These are phyloP conservation scores for Cairneyella variabilis DNA, from an alignment of 495 filamentous ascomycete species.

Conservation along the genomic window DNA sequence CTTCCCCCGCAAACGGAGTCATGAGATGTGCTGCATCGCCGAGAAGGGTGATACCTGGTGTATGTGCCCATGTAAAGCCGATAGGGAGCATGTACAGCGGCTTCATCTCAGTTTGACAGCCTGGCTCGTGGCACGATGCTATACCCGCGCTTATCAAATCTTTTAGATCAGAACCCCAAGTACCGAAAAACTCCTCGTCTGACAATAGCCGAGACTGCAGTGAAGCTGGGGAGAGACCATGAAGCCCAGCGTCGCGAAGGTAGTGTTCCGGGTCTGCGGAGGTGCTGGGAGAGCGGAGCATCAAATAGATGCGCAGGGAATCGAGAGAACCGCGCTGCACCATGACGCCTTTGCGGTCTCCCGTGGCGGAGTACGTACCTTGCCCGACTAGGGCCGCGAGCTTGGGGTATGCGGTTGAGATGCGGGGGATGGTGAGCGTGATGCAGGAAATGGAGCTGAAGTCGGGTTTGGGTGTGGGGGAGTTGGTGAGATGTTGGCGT, in stretches of 20 bases:
- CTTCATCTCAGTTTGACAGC: constrained; percentile 9
- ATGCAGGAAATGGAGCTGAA: constrained; percentile 36
- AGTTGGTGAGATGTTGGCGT: constrained; percentile 25
- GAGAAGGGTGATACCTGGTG: constrained; percentile 46
- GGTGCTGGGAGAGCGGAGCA: constrained; percentile 1
- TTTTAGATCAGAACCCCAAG: constrained; percentile 6
- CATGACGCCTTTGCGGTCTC: constrained; percentile 34
- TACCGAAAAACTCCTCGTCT: neutral
- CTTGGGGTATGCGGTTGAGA: constrained; percentile 31
- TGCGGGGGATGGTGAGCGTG: constrained; percentile 37
- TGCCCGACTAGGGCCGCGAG: constrained; percentile 38
- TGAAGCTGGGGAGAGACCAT: neutral
- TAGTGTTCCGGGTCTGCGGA: constrained; percentile 2
- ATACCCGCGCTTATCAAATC: constrained; percentile 1
- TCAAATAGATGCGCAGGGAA: constrained; percentile 35
- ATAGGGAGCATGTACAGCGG: constrained; percentile 47
- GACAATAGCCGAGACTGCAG: neutral
- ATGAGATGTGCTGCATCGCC: constrained; percentile 64
- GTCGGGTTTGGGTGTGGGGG: constrained; percentile 21
- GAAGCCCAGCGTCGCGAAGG: neutral
- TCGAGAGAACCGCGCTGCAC: constrained; percentile 46
- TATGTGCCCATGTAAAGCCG: constrained; percentile 45
- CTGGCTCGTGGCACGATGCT: constrained; percentile 21
- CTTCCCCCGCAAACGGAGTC: constrained; percentile 59
- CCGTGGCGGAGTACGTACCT: constrained; percentile 41